These are phyloP conservation scores for Candolleomyces aberdarensis DNA, from an alignment of 768 basidiomycete genomes.

Conservation along the genomic window DNA sequence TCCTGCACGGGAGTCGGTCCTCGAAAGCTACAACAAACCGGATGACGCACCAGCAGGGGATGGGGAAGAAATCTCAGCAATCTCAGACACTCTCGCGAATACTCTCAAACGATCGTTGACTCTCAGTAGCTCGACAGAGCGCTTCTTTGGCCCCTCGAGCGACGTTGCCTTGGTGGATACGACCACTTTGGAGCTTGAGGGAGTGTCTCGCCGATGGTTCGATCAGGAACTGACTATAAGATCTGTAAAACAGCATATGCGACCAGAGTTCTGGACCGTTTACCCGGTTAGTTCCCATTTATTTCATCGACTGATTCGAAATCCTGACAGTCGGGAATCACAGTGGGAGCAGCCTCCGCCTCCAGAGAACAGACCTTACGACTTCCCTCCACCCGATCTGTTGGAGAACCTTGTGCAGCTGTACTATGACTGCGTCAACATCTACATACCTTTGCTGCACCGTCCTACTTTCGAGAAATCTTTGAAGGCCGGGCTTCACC, in stretches of 20 bases:
- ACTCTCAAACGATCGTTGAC: too few species aligned
- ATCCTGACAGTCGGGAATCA: not conserved
- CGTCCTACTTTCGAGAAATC: constrained; percentile 50
- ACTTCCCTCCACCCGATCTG: constrained; percentile 42
- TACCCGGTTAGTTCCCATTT: not conserved
- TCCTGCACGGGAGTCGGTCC: too few species aligned
- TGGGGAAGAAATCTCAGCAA: too few species aligned
- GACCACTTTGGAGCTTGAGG: not conserved
- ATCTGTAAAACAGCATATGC: too few species aligned
- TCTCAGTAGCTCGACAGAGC: too few species aligned
- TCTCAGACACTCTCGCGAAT: too few species aligned
- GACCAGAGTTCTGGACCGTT: constrained; percentile 9
- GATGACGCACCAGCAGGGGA: too few species aligned
- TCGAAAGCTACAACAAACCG: too few species aligned
- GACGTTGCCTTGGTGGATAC: too few species aligned
- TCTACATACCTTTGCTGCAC: constrained; percentile 53
- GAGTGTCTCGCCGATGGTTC: not conserved
- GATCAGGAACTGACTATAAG: too few species aligned
- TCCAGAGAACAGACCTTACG: constrained; percentile 12
- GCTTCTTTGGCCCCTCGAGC: too few species aligned
- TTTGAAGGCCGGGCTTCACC: constrained; percentile 38
- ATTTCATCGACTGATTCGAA: not conserved
- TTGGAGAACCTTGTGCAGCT: constrained; percentile 43
- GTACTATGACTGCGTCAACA: constrained; percentile 49
- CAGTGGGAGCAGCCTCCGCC: constrained; percentile 25